These are phyloP conservation scores for Xylaria multiplex DNA, from an alignment of 2,329 filamentous ascomycete species.

Conservation along the genomic window DNA sequence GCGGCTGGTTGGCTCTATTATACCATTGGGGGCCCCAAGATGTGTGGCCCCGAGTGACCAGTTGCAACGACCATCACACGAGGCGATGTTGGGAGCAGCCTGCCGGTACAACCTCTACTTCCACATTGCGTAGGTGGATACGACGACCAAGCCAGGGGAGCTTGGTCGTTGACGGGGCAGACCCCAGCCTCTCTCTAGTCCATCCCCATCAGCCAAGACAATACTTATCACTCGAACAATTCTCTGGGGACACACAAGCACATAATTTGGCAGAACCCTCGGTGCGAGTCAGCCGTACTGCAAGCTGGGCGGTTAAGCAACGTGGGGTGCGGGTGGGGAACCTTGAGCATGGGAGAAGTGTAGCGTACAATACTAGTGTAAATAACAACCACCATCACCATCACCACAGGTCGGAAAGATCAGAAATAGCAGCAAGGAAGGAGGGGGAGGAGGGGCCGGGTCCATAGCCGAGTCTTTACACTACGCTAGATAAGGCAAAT, in stretches of 20 bases:
- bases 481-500: slow-evolving; percentile 15
- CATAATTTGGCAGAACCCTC: slow-evolving; percentile 42
- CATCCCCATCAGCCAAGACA: slow-evolving; percentile 40
- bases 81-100: slow-evolving; percentile 38
- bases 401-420: slow-evolving; percentile 23
- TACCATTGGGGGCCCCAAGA: slow-evolving; percentile 52
- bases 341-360: slow-evolving; percentile 22
- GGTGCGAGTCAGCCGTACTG: slow-evolving; percentile 50
- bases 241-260: slow-evolving; percentile 37
- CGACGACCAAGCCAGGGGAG: slow-evolving; percentile 31
- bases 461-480: slow-evolving; percentile 29
- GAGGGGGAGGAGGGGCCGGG: slow-evolving; percentile 15
- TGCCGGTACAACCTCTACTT: slow-evolving; percentile 37
- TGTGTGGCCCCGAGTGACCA: slow-evolving; percentile 46
- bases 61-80: slow-evolving; percentile 36
- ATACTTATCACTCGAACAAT: slow-evolving; percentile 38
- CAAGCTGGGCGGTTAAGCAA: slow-evolving; percentile 56
- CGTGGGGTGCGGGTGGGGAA: slow-evolving; percentile 41
- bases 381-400: slow-evolving; percentile 23
- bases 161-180: slow-evolving; percentile 38
- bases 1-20: slow-evolving; percentile 54
- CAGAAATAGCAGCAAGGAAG: slow-evolving; percentile 34
- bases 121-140: slow-evolving; percentile 34
- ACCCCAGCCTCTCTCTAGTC: slow-evolving; percentile 43
- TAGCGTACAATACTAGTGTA: slow-evolving; percentile 1